A percentile compares a stretch with the other conserved stretches of the same genome.
Evolutionary conservation across 805 yeast species (phyloP).

Genomic region (Hyphopichia homilentoma): DNA sequence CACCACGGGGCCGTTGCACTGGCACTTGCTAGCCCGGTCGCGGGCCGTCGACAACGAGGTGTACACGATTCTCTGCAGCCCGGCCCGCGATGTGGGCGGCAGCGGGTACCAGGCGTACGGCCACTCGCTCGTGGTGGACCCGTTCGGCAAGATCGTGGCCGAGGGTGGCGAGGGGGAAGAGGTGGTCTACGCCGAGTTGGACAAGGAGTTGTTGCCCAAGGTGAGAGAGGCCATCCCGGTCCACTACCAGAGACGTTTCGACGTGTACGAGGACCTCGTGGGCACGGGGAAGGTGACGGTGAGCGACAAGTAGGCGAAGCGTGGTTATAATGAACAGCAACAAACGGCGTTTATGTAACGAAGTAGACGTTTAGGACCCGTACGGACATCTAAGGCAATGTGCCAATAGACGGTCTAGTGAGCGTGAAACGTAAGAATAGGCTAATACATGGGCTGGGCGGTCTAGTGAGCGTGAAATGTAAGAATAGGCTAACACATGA

Average conservation of each 20-base stretch:
- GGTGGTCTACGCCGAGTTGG: slow-evolving; percentile 38
- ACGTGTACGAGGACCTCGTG: slow-evolving; percentile 37
- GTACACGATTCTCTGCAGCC: slow-evolving; percentile 78
- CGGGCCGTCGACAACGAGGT: slow-evolving; percentile 75
- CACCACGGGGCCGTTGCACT: slow-evolving; percentile 78
- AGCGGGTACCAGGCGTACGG: slow-evolving; percentile 45
- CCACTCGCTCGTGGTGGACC: slow-evolving; percentile 43
- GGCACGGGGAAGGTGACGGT: slow-evolving; percentile 25
- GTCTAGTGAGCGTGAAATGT: too few species aligned
- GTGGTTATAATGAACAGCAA: too few species aligned
- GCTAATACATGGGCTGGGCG: too few species aligned
- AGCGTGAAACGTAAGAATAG: too few species aligned
- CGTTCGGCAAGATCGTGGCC: slow-evolving; percentile 37
- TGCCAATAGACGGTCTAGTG: too few species aligned
- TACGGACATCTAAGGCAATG: too few species aligned
- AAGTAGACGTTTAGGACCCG: too few species aligned
- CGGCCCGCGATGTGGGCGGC: slow-evolving; percentile 68
- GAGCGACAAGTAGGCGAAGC: slow-evolving; percentile 19
- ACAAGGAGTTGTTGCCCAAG: slow-evolving; percentile 35
- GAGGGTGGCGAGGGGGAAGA: slow-evolving; percentile 47
- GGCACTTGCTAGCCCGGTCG: slow-evolving; percentile 72
- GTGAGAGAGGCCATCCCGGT: slow-evolving; percentile 41
- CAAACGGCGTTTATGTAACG: background rate
- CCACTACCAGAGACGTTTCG: slow-evolving; percentile 41
- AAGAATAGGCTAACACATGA: too few species aligned